Percentiles rank a stretch among this genome's conserved stretches.
Conservation (phyloP, 345 rosid species). For the Lumnitzera racemosa region DNA sequence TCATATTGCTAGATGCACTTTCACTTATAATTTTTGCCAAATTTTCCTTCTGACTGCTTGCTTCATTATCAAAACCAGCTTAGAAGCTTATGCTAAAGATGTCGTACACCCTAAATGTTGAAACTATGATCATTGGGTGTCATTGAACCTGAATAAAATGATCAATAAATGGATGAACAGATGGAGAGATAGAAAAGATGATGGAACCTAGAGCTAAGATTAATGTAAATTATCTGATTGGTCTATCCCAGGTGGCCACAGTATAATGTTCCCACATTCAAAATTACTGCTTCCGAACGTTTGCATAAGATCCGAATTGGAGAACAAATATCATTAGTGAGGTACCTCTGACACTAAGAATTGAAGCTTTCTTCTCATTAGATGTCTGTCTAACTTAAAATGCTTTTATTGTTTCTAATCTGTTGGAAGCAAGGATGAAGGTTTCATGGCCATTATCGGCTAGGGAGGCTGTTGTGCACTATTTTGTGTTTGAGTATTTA, state of each 20-base stretch:
- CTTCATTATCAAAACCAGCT: too few relatives aligned
- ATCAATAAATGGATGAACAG: neutral
- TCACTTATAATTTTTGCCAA: neutral
- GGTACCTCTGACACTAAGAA: slow-evolving; percentile 32
- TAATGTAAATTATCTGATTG: too few relatives aligned
- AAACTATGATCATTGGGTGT: too few relatives aligned
- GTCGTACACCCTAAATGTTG: neutral
- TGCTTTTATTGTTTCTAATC: slow-evolving; percentile 19
- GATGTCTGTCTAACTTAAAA: slow-evolving; percentile 8
- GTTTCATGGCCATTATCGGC: slow-evolving; percentile 79
- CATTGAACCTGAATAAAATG: neutral
- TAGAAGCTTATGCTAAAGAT: too few relatives aligned
- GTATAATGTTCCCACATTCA: slow-evolving; percentile 58
- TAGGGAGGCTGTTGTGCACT: slow-evolving; percentile 79
- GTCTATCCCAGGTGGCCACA: slow-evolving; percentile 79
- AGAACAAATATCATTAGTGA: slow-evolving; percentile 73
- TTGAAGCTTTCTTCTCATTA: slow-evolving; percentile 3
- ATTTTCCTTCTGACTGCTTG: neutral
- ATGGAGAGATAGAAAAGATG: neutral
- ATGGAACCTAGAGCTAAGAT: neutral
- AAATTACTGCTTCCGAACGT: slow-evolving; percentile 37
- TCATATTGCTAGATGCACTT: too few relatives aligned
- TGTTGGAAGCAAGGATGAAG: slow-evolving; percentile 86
- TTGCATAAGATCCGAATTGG: slow-evolving; percentile 52
- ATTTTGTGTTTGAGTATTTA: slow-evolving; percentile 55